Evolutionary conservation across 306 rosid genomes (phyloP), one percentile per base, ranked within the genome.

Genomic region (Quillaja saponaria): DNA sequence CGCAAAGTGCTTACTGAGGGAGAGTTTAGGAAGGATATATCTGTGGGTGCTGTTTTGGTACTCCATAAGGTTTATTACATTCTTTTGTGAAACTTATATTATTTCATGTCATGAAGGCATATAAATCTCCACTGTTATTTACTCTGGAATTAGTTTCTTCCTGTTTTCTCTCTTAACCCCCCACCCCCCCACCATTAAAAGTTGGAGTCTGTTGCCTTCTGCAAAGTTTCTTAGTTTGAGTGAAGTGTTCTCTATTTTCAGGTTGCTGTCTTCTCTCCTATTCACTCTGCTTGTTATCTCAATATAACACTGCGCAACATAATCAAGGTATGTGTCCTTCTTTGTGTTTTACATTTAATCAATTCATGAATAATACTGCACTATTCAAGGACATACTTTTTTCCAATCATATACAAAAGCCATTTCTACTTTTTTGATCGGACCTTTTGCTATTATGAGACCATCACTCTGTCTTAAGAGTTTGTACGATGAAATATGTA

Each of bases 191-290:
- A n/a, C n/a, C n/a, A n/a, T n/a, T n/a, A 16, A 18, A 34, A 37
- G 18, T 37, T 39, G 9, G 19, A 49, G n/a, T 59, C 37, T 50
- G 16, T 25, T 16, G 39, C 11, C 10, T 37, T 17, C n/a, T 13
- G 12, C 10, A 1, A 34, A 61, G 55, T 45, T 47, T 41, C 61
- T 39, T 73, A 46, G 48, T 42, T 56, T 10, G 20, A 21, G 44
- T 12, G 11, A 55, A 38, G 9, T 55, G 21, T 52, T 21, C 25
- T 20, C 11, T 49, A 34, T 58, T 55, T 35, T 60, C 82, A 91
- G 97, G 92, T 91, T 38, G 84, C 88, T 10, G 81, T 84, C 54
- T 91, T 91, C 63, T 76, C 69, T 54, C 91, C 96, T 10, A 76
- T 80, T 12, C 81, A 72, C 68, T 80, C 78, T 53, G 40, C 81